Evolutionary conservation across 2,329 filamentous ascomycete species (phyloP).

Genomic region (Metarhizium anisopliae): DNA sequence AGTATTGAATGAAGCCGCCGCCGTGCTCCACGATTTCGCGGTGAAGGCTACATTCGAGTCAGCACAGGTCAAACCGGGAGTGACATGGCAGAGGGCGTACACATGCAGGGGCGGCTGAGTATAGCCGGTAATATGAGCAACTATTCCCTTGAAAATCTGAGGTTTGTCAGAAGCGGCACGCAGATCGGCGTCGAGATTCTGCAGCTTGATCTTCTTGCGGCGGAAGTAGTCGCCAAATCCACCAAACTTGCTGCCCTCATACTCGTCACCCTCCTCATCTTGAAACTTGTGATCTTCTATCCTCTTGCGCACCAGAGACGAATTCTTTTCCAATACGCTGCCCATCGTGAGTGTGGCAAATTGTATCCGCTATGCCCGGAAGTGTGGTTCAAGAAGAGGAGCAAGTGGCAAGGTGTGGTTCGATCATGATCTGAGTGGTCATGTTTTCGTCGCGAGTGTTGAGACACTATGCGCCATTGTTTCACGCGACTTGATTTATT

Average conservation of each 20-base stretch:
- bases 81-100: slow-evolving; percentile 20
- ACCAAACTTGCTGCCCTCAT: slow-evolving; percentile 76
- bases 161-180: slow-evolving; percentile 63
- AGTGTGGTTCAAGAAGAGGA: neutral
- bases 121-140: slow-evolving; percentile 90
- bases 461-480: neutral
- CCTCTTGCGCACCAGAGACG: slow-evolving; percentile 51
- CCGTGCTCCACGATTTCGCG: slow-evolving; percentile 82
- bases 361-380: neutral
- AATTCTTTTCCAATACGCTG: slow-evolving; percentile 53
- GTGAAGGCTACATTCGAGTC: slow-evolving; percentile 48
- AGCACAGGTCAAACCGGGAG: slow-evolving; percentile 5
- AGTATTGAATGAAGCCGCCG: slow-evolving; percentile 89
- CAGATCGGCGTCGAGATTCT: slow-evolving; percentile 82
- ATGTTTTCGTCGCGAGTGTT: slow-evolving; percentile 7
- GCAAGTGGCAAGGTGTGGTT: neutral
- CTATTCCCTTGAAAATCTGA: slow-evolving; percentile 81
- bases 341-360: slow-evolving; percentile 35
- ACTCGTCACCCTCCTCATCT: slow-evolving; percentile 83
- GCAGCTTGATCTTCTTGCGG: slow-evolving; percentile 92
- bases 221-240: slow-evolving; percentile 89
- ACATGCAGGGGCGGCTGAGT: slow-evolving; percentile 89
- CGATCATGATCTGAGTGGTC: neutral
- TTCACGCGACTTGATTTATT: neutral
- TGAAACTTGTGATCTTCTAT: slow-evolving; percentile 63